Base-by-base conservation (phyloP, 805 yeast genomes). In the Nakazawaea siamensis region DNA sequence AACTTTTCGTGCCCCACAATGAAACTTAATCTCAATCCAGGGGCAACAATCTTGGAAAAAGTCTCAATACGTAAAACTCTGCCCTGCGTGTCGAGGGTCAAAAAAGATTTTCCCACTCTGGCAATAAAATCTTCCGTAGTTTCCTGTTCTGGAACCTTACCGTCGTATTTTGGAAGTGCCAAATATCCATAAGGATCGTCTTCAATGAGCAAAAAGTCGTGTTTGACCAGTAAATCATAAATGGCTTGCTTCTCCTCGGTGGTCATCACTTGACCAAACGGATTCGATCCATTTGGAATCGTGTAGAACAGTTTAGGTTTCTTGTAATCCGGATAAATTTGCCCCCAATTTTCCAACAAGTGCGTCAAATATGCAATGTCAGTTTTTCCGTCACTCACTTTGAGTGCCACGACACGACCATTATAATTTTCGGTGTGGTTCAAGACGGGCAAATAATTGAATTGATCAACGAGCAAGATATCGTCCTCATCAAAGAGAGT, bases 121-220 rank as follows among this genome's bases (percentile, higher is more conserved):
- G 51, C 40, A 25, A 61, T 59, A 31, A 64, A 73, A 6, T 58
- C 57, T n/a, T 65, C 57, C 5, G 60, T 47, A 5, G 57, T 41
- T 33, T 45, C 50, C 5, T 49, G 37, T 33, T 55, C 52, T 12
- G 52, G 50, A 37, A 55, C 59, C 35, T 53, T 48, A 12, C 44
- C 43, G 20, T 54, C 56, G 49, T 48, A 68, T 11, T 59, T 54
- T 4, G 73, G 66, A 38, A 67, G 51, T 16, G 64, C 54, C 43
- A 70, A 54, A 52, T 70, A 68, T 2, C 77, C 77, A 48, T 73
- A 73, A 5, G 79, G 79, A 51, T 72, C 79, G 47, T 73, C 80
- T 45, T 73, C 80, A 27, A 73, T 55, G 40, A 73, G 70, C 13
- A 64, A 53, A 38, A 73, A 62, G 47, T 73, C 70, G 49, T 69